These are phyloP conservation scores for Haberlea rhodopensis DNA, from an alignment of 257 asterid genomes.

Conservation along the genomic window DNA sequence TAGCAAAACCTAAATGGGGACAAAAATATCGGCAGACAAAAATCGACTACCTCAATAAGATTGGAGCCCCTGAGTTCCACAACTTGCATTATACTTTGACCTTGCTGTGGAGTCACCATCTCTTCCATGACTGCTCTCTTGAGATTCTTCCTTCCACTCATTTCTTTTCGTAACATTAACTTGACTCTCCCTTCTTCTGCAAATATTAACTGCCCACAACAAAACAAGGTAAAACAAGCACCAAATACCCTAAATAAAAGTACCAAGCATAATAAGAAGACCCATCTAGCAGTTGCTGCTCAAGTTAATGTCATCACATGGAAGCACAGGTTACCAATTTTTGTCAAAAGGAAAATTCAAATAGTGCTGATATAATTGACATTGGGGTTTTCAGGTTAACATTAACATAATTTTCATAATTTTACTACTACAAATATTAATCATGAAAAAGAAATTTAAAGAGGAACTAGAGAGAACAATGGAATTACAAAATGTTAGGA, in stretches of 20 bases:
- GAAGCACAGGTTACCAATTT: too few relatives aligned
- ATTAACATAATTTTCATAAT: too few relatives aligned
- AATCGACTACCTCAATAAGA: conserved; percentile 56
- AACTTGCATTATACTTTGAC: conserved; percentile 78
- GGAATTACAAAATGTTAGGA: too few relatives aligned
- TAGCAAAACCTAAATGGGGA: conserved; percentile 4
- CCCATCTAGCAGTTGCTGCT: too few relatives aligned
- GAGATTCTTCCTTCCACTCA: conserved; percentile 86
- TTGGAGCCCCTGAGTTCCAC: conserved; percentile 77
- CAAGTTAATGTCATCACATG: too few relatives aligned
- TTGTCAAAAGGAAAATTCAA: too few relatives aligned
- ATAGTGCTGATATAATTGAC: too few relatives aligned
- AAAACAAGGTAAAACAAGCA: not conserved
- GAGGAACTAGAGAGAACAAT: too few relatives aligned
- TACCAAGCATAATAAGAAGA: not conserved
- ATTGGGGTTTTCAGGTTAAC: too few relatives aligned
- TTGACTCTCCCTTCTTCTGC: conserved; percentile 17
- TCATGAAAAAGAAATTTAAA: too few relatives aligned
- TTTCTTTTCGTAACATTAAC: conserved; percentile 19
- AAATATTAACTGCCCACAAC: not conserved
- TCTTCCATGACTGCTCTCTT: conserved; percentile 66
- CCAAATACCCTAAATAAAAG: not conserved
- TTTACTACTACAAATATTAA: too few relatives aligned
- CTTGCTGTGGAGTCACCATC: conserved; percentile 43
- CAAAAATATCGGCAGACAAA: not conserved